Evolutionary conservation across 768 basidiomycete genomes (phyloP), one percentile per base, ranked within the genome.

Genomic region (Mrakia gelida): DNA sequence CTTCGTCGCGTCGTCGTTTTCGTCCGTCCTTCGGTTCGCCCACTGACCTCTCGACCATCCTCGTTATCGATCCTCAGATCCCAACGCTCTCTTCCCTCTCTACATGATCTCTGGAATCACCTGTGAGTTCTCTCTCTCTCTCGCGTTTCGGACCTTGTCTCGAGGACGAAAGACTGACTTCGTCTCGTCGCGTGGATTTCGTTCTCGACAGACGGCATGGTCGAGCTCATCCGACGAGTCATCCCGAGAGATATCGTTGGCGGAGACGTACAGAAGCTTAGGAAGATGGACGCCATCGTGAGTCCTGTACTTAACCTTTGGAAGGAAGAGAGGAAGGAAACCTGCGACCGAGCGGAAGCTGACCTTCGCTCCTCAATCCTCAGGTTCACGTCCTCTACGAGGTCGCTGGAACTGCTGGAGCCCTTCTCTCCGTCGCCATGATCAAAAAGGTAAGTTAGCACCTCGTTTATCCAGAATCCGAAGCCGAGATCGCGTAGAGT

Each of bases 141-240:
- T n/a, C n/a, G n/a, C n/a, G n/a, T n/a, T n/a, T n/a, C n/a, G n/a
- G n/a, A n/a, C n/a, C n/a, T n/a, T n/a, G n/a, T n/a, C n/a, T n/a
- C n/a, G n/a, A 41, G 41, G 13, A 7, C 71, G 26, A 16, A 74
- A 73, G 1, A 1, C 45, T 45, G 45, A 45, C 15, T 45, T 15
- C 45, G 45, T 45, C 45, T 3, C 45, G 45, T 45, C 45, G 45
- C 45, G 11, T 45, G 5, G 45, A 2, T 15, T 45, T 15, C 15
- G 45, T 45, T 45, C 61, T 78, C 32, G 21, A 23, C 23, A 21
- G 54, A 82, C 45, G 49, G 83, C 30, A 83, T 82, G 82, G 82
- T 83, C 23, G 83, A 83, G 75, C 79, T 83, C 26, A 82, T 82
- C 63, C 80, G 83, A 34, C 75, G 83, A 43, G 81, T 83, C 80